Percentiles rank a stretch among this genome's conserved stretches.
Evolutionary conservation across 1,139 yeast genomes (phyloP).

Genomic region (Kodamaea arcana): DNA sequence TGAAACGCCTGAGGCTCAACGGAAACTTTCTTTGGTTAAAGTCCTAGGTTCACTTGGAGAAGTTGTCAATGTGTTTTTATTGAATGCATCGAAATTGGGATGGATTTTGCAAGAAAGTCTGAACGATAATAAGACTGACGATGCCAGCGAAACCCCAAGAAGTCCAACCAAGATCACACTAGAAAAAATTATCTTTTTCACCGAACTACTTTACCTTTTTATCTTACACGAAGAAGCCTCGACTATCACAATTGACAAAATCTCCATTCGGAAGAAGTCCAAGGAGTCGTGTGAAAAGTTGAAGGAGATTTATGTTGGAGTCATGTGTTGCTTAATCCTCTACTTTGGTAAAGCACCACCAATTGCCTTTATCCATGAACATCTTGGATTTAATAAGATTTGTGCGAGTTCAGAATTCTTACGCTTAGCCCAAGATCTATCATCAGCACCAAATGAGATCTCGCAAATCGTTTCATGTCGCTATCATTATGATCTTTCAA

Average conservation of each 20-base stretch:
- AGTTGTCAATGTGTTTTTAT: conserved; percentile 25
- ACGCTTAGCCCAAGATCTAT: conserved; percentile 51
- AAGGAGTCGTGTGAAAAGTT: conserved; percentile 36
- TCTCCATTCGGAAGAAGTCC: conserved; percentile 29
- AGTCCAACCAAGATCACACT: not conserved
- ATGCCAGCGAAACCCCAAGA: not conserved
- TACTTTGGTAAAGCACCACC: conserved; percentile 14
- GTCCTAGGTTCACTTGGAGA: conserved; percentile 47
- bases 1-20: conserved; percentile 8
- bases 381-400: conserved; percentile 63
- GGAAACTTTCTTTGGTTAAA: conserved; percentile 19
- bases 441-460: conserved; percentile 52
- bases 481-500: conserved; percentile 61
- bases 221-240: conserved; percentile 50
- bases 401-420: conserved; percentile 70
- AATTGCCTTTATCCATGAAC: conserved; percentile 50
- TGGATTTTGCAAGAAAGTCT: conserved; percentile 19
- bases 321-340: conserved; percentile 35
- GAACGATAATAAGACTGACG: too few relatives aligned
- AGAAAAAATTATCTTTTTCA: conserved; percentile 22
- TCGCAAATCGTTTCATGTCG: conserved; percentile 76
- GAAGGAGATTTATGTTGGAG: conserved; percentile 48
- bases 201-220: conserved; percentile 40
- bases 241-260: conserved; percentile 31
- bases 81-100: conserved; percentile 16